These are phyloP conservation scores for Stromatinia cepivora DNA, from an alignment of 2,329 filamentous ascomycete genomes.

Conservation along the genomic window DNA sequence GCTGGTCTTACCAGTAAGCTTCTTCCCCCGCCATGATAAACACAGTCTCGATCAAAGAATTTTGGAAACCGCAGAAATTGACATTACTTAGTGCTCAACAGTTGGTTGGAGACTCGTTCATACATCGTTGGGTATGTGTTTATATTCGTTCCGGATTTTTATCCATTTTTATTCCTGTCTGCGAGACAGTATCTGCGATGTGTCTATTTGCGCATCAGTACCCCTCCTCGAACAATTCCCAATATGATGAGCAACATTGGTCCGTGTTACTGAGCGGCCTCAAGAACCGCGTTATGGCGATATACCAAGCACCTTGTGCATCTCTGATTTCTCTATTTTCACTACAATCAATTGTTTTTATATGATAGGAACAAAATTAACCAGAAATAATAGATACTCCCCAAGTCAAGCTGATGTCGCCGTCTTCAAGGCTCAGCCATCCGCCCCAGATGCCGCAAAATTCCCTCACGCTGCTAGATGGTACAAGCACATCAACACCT, in stretches of 20 bases:
- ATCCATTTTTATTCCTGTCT: constrained; percentile 27
- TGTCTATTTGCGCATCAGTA: constrained; percentile 29
- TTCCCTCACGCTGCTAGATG: constrained; percentile 94
- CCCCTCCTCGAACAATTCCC: constrained; percentile 35
- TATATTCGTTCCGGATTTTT: constrained; percentile 23
- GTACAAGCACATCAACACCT: constrained; percentile 98
- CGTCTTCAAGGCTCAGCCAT: constrained; percentile 85
- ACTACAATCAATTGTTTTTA: constrained; percentile 27
- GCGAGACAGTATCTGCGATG: constrained; percentile 27
- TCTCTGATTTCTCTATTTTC: constrained; percentile 59
- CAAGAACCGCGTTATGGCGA: constrained; percentile 88
- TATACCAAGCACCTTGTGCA: constrained; percentile 72
- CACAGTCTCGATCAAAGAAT: constrained; percentile 22
- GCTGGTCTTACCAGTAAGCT: constrained; percentile 59
- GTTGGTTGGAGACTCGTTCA: constrained; percentile 71
- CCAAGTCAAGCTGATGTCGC: constrained; percentile 95
- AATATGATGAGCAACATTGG: constrained; percentile 84
- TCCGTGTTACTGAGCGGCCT: constrained; percentile 95
- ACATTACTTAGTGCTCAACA: constrained; percentile 62
- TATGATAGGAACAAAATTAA: constrained; percentile 25
- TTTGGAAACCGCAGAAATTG: constrained; percentile 32
- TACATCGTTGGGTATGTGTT: constrained; percentile 78
- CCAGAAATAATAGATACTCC: constrained; percentile 45
- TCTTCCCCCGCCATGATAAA: constrained; percentile 16
- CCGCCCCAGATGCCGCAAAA: constrained; percentile 75